These are phyloP conservation scores for Vitis rotundifolia DNA, from an alignment of 164 flowering plant genomes.

Conservation along the genomic window DNA sequence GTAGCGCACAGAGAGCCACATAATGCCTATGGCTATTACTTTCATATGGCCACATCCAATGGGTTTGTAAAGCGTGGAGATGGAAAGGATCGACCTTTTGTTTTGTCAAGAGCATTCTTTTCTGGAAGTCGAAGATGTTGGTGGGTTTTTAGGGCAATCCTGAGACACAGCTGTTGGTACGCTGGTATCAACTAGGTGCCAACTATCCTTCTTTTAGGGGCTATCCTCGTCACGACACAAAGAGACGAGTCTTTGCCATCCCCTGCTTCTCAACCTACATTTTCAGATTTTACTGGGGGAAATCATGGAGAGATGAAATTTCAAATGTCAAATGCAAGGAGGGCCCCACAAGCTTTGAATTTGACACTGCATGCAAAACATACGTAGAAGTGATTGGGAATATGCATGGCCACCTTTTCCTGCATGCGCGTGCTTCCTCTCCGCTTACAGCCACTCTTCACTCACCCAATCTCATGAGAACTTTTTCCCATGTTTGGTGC, in stretches of 20 bases:
- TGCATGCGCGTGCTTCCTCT: no score
- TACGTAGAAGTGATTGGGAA: no score
- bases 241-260: constrained; percentile 52
- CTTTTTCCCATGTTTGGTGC: no score
- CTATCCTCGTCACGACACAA: constrained; percentile 98
- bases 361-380: no score
- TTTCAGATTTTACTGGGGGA: no score
- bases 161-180: constrained; percentile 84
- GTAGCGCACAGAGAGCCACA: constrained; percentile 92
- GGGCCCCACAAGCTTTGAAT: no score
- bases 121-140: constrained; percentile 98
- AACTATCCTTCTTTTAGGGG: constrained; percentile 95
- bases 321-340: no score
- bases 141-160: constrained; percentile 97
- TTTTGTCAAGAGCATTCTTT: constrained; percentile 90
- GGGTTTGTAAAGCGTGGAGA: constrained; percentile 86
- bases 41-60: constrained; percentile 89
- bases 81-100: constrained; percentile 95
- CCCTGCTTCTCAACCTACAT: no score
- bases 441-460: no score
- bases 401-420: no score
- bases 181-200: constrained; percentile 98
- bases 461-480: no score
- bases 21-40: constrained; percentile 93
- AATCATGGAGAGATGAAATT: no score